Percentiles rank a stretch among this genome's conserved stretches.
Evolutionary conservation across 1,284 basidiomycete genomes (phyloP).

Genomic region (Cutaneotrichosporon daszewskae): DNA sequence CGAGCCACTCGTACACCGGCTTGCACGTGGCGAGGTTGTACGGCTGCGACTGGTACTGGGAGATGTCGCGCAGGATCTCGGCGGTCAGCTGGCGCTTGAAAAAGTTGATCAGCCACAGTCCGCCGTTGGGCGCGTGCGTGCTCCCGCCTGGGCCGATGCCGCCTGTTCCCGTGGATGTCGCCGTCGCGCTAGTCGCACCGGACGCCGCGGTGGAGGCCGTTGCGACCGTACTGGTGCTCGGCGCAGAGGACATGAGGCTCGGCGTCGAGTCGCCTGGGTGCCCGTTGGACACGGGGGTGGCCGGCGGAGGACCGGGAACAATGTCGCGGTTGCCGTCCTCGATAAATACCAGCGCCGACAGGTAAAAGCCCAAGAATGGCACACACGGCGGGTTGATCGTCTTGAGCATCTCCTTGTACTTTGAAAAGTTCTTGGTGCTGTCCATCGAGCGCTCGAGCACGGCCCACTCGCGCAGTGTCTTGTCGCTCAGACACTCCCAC

Average conservation of each 20-base stretch:
- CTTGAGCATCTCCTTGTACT: conserved; percentile 80
- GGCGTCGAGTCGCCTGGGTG: no score
- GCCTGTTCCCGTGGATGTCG: neutral
- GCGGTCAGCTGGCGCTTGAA: conserved; percentile 88
- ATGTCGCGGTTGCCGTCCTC: conserved; percentile 93
- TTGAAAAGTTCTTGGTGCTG: conserved; percentile 85
- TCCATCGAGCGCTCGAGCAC: conserved; percentile 80
- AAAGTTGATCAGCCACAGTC: conserved; percentile 73
- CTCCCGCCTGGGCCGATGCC: neutral
- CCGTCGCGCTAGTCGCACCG: conserved; percentile 1
- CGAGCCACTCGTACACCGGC: conserved; percentile 67
- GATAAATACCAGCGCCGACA: conserved; percentile 93
- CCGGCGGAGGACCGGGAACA: conserved; percentile 52
- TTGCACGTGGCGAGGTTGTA: conserved; percentile 76
- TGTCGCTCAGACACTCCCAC: conserved; percentile 56
- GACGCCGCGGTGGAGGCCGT: conserved; percentile 9
- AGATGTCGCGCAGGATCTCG: conserved; percentile 92
- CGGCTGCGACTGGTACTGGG: conserved; percentile 85
- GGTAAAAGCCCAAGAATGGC: conserved; percentile 94
- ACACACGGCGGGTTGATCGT: conserved; percentile 89
- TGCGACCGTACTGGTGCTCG: neutral
- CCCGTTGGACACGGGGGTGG: conserved; percentile 12
- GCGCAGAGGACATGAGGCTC: conserved; percentile 3
- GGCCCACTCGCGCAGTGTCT: conserved; percentile 47
- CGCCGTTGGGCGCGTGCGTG: neutral